Base-by-base conservation (phyloP, 2,329 filamentous ascomycete species). In the Didymella segeticola region DNA sequence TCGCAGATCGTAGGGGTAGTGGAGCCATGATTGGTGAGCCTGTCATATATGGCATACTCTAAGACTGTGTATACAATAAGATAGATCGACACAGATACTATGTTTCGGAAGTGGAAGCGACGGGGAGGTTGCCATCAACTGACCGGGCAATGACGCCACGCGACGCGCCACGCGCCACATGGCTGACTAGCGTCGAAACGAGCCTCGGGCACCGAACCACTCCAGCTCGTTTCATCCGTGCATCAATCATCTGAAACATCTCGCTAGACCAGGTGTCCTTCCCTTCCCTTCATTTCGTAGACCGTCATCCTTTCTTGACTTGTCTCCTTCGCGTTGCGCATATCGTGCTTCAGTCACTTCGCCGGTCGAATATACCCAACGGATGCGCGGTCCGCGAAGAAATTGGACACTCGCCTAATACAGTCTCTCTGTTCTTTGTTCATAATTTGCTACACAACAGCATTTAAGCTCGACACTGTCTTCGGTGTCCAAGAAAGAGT, bases 161-260 rank as follows among this genome's bases (percentile, higher is more conserved):
- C 57, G 61, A 58, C 50, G 53, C 48, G 52, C 53, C 52, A 62
- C 65, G 63, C 50, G 52, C 52, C 53, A 43, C 31, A 49, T 37
- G 30, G 26, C 22, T 36, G 8, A 17, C 26, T 47, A 43, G 43
- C 47, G 48, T 23, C 60, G 58, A 57, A 57, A 68, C 66, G 57
- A 55, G 56, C 43, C 43, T 37, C 31, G 54, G 54, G 57, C 62
- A 53, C 39, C 56, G 56, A 61, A 50, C 58, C 63, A 57, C 61
- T 57, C 62, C 60, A 63, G 65, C 57, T 60, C 60, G 71, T 74
- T 74, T 73, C 70, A 72, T 56, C 63, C 62, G 62, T 67, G 69
- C 69, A 60, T 67, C 60, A 60, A 63, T 30, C 55, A 55, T 46
- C 56, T 62, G 58, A 64, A 67, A 66, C 60, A 63, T 51, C 50